Evolutionary conservation across 129 eudicot genomes (phyloP).

Genomic region (Pulicaria dysenterica): DNA sequence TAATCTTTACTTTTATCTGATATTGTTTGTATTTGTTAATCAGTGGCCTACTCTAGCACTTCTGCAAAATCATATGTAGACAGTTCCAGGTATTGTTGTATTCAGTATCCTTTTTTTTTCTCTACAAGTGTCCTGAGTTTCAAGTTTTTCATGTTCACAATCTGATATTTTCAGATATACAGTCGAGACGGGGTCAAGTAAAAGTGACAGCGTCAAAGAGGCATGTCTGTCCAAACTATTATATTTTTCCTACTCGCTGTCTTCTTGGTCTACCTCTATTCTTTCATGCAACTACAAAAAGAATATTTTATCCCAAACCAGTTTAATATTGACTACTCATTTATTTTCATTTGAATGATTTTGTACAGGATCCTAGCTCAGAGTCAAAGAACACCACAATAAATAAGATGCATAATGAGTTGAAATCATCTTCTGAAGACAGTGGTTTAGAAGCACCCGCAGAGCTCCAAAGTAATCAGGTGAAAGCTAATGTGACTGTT

Average conservation of each 20-base stretch:
- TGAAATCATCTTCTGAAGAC: not conserved
- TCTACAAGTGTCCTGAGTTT: not conserved
- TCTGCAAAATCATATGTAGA: constrained; percentile 4
- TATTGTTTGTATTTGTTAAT: not conserved
- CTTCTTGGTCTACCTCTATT: not conserved
- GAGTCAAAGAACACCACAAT: not conserved
- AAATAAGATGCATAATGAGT: not conserved
- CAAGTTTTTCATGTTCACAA: not conserved
- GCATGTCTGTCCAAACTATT: not conserved
- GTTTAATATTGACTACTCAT: not conserved
- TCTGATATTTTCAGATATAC: not conserved
- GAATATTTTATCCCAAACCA: no score
- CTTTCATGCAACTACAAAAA: no score
- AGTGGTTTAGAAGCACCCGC: not conserved
- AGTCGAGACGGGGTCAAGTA: not conserved
- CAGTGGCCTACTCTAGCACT: constrained; percentile 4
- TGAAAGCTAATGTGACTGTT: not conserved
- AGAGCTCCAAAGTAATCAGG: not conserved
- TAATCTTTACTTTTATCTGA: not conserved
- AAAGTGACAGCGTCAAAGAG: not conserved
- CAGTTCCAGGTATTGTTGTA: not conserved
- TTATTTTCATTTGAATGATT: not conserved
- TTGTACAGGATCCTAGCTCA: not conserved
- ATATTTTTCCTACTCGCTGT: not conserved
- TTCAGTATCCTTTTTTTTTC: not conserved